Evolutionary conservation across 345 rosid species (phyloP).

Genomic region (Pugionium cornutum): DNA sequence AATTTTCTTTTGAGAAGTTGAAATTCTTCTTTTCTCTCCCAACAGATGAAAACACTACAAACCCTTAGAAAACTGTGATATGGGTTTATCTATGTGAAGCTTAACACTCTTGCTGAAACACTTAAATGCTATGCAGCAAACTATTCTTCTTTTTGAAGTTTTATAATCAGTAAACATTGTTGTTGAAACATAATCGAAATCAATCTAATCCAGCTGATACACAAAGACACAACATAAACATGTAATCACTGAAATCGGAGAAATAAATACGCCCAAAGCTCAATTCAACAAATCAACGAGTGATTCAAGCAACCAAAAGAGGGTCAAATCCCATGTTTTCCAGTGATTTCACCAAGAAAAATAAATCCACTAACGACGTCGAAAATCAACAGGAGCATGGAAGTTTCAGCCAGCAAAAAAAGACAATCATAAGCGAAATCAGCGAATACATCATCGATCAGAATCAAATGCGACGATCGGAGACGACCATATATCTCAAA

Average conservation of each 20-base stretch:
- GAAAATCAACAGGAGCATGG: slow-evolving; percentile 2
- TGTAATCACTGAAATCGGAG: too few species aligned
- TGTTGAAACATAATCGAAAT: slow-evolving; percentile 36
- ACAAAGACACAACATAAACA: too few species aligned
- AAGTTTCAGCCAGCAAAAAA: neutral
- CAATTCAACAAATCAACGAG: slow-evolving; percentile 13
- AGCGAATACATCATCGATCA: neutral
- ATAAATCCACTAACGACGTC: neutral
- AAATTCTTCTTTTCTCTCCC: slow-evolving; percentile 4
- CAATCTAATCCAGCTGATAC: slow-evolving; percentile 9
- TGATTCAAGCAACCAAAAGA: neutral
- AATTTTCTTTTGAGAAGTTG: neutral
- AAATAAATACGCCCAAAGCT: slow-evolving; percentile 1
- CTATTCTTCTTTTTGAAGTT: too few species aligned
- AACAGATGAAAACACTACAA: slow-evolving; percentile 30
- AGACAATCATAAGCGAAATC: slow-evolving; percentile 2
- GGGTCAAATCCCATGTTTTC: slow-evolving; percentile 7
- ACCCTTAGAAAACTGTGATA: slow-evolving; percentile 17
- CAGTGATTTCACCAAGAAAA: neutral
- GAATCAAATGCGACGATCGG: slow-evolving; percentile 13
- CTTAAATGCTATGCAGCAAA: neutral
- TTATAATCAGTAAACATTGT: too few species aligned
- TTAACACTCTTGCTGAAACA: neutral
- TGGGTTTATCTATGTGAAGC: neutral
- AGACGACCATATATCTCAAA: neutral